Conservation (phyloP, 805 yeast genomes). For the Ogataea trehalophila region DNA sequence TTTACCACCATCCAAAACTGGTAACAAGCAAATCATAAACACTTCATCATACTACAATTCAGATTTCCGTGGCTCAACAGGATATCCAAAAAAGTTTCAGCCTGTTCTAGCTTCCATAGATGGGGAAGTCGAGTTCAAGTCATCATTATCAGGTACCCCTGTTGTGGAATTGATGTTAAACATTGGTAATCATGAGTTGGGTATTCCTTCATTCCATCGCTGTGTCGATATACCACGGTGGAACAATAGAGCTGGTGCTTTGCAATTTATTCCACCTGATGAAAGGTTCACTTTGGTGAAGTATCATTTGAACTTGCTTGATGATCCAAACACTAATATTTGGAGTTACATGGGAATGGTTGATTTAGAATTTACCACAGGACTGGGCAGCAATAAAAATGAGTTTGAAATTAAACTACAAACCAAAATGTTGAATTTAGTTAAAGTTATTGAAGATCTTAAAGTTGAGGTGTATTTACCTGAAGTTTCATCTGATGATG, state of each 20-base stretch:
- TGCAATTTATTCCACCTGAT: constrained; percentile 85
- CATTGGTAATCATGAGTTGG: constrained; percentile 42
- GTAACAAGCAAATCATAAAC: constrained; percentile 2
- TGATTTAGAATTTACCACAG: constrained; percentile 47
- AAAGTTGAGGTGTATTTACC: constrained; percentile 33
- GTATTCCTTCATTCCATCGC: constrained; percentile 62
- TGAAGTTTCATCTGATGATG: constrained; percentile 9
- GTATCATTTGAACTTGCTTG: constrained; percentile 54
- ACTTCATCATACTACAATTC: constrained; percentile 29
- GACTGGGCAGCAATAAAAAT: constrained; percentile 45
- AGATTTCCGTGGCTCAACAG: constrained; percentile 5
- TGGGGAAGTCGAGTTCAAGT: constrained; percentile 60
- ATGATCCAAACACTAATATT: constrained; percentile 14
- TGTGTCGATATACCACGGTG: constrained; percentile 57
- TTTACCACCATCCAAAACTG: constrained; percentile 30
- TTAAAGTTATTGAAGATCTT: constrained; percentile 45
- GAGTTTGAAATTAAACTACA: constrained; percentile 61
- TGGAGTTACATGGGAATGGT: constrained; percentile 47
- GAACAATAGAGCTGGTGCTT: constrained; percentile 38
- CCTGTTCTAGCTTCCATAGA: constrained; percentile 51
- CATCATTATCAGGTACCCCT: constrained; percentile 77
- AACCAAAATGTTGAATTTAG: constrained; percentile 40
- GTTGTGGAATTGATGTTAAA: constrained; percentile 54
- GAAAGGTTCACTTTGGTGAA: constrained; percentile 61
- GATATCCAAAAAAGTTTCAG: constrained; percentile 3